Conservation (phyloP, 2,329 filamentous ascomycete genomes). For the Talaromyces islandicus region DNA sequence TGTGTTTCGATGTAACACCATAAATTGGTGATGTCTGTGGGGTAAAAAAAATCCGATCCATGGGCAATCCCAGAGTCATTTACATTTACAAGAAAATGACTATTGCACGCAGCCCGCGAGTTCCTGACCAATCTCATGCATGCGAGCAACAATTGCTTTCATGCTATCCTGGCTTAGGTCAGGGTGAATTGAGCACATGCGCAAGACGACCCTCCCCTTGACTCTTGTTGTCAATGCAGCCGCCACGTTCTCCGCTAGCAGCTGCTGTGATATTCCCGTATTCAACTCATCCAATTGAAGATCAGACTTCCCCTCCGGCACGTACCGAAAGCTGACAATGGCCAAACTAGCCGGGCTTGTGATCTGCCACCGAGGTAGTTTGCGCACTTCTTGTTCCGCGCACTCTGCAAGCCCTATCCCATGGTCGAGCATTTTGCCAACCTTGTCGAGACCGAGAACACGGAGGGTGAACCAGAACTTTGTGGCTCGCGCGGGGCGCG, state of each 20-base stretch:
- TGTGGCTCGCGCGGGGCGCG: conserved; percentile 16
- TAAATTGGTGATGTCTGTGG: too few relatives aligned
- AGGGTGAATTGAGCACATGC: conserved; percentile 3
- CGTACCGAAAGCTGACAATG: conserved; percentile 13
- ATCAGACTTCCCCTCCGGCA: neutral
- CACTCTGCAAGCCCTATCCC: conserved; percentile 8
- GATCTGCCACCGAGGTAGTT: conserved; percentile 7
- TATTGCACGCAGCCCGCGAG: neutral
- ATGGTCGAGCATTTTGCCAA: conserved; percentile 17
- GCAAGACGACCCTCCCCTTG: neutral
- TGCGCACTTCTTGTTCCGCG: neutral
- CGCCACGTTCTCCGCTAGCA: neutral
- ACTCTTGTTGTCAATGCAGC: neutral
- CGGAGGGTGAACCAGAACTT: conserved; percentile 18
- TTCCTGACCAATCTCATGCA: neutral
- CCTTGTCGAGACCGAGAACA: conserved; percentile 13
- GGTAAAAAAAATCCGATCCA: too few relatives aligned
- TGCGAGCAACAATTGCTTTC: neutral
- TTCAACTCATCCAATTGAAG: conserved; percentile 9
- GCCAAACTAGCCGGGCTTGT: conserved; percentile 1
- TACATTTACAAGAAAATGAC: too few relatives aligned
- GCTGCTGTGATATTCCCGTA: neutral
- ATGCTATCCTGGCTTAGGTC: neutral
- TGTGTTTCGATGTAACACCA: too few relatives aligned
- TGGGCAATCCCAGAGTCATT: too few relatives aligned